Evolutionary conservation across 805 yeast species (phyloP), one percentile per base, ranked within the genome.

Genomic region (Ogataea siamensis): DNA sequence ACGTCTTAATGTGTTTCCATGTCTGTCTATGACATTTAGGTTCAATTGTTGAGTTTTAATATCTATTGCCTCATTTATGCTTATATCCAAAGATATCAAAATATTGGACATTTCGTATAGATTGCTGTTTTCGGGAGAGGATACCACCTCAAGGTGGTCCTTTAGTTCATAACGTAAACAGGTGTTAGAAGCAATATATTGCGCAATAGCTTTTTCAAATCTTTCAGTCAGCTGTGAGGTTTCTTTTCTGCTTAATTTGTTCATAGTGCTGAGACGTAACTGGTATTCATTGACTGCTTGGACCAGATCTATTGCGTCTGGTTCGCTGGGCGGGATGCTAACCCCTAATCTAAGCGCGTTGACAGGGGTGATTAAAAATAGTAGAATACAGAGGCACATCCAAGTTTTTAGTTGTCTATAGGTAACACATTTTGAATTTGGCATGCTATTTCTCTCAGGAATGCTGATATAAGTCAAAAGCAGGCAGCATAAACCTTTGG

Each of bases 1-100:
- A 3, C 61, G 49, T 34, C 65, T 43, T 9, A 59, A 27, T 8
- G 46, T 50, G 44, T 60, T 55, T 2, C 54, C 58, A 24, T 50
- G 42, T 22, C 45, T 40, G 28, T 59, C 64, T 5, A 59, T 45
- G 11, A 59, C 40, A 35, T 54, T 58, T 13, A 60, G 21, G 38
- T 58, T 58, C 10, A 60, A 28, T 16, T 45, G 48, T 32, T 58
- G 61, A 2, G 31, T 28, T 34, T 37, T 47, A 9, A 15, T n/a
- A 27, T 54, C 52, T 3, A 49, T 43, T 18, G 41, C 38, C 14
- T 31, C 44, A 4, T 36, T 42, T n/a, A 57, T 34, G 3, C 39
- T 39, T 7, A 57, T 16, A 31, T 51, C 48, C 5, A 58, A 20
- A 3, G 58, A 49, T 12, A 58, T 43, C 22, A 56, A 28, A 2